Percentiles rank a stretch among this genome's conserved stretches.
Conservation (phyloP, 2,329 filamentous ascomycete species). For the Leptographium radiaticola region DNA sequence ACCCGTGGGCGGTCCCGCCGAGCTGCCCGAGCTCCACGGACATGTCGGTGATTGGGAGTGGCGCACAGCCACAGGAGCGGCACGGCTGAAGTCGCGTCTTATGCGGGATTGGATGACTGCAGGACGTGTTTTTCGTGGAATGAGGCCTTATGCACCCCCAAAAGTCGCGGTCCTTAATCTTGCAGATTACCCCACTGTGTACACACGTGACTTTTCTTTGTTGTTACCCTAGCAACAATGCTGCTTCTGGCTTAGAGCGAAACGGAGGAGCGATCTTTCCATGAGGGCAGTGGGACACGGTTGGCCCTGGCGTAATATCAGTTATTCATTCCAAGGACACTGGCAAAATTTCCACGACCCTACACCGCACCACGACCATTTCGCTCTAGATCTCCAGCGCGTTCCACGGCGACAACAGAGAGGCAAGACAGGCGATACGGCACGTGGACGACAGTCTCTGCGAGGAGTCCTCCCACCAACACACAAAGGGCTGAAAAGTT, state of each 20-base stretch:
- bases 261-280: neutral
- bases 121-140: neutral
- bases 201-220: neutral
- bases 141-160: neutral
- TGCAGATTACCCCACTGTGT: neutral
- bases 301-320: constrained; percentile 2
- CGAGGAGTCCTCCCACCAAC: neutral
- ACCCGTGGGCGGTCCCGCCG: too few species aligned
- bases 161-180: neutral
- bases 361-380: constrained; percentile 1
- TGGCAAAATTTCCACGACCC: neutral
- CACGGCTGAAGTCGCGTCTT: neutral
- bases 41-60: neutral
- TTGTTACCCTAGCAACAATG: constrained; percentile 5
- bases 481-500: neutral
- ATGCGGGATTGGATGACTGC: too few species aligned
- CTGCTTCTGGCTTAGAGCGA: constrained; percentile 3
- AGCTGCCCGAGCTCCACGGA: too few species aligned
- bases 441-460: neutral
- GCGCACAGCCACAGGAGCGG: neutral
- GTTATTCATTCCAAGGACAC: neutral
- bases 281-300: constrained; percentile 1
- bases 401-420: neutral
- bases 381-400: neutral
- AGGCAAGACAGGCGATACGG: neutral